Conservation (phyloP, 768 basidiomycete genomes). For the Pholiota molesta region DNA sequence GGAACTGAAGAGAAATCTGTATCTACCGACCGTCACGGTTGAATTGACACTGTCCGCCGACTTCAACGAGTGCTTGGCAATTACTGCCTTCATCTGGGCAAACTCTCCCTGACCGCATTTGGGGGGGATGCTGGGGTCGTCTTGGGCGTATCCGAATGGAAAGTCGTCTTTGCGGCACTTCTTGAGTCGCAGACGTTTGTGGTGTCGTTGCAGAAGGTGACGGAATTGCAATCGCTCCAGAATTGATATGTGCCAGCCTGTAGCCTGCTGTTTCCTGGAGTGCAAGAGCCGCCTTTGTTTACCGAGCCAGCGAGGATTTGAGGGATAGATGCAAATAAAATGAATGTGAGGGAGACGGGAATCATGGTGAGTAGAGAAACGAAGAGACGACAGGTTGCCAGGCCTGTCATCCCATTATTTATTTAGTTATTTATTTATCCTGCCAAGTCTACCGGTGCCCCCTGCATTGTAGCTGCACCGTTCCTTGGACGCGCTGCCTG, state of each 20-base stretch:
- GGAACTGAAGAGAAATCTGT: neutral
- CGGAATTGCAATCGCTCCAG: slow-evolving; percentile 74
- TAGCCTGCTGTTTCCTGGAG: slow-evolving; percentile 61
- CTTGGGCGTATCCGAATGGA: slow-evolving; percentile 66
- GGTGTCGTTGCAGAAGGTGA: slow-evolving; percentile 60
- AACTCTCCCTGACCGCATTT: slow-evolving; percentile 67
- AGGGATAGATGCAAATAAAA: slow-evolving; percentile 49
- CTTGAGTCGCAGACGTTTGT: slow-evolving; percentile 59
- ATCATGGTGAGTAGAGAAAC: slow-evolving; percentile 26
- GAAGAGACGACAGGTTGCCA: slow-evolving; percentile 5
- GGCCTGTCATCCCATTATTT: slow-evolving; percentile 2
- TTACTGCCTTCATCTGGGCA: slow-evolving; percentile 83
- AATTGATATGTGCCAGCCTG: slow-evolving; percentile 81
- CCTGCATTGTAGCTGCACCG: neutral
- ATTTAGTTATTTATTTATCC: slow-evolving; percentile 1
- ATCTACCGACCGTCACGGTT: slow-evolving; percentile 74
- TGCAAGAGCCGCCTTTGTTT: slow-evolving; percentile 50
- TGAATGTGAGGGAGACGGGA: slow-evolving; percentile 46
- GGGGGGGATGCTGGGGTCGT: slow-evolving; percentile 49
- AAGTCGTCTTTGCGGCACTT: slow-evolving; percentile 79
- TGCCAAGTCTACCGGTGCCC: neutral
- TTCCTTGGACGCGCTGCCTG: too few relatives aligned
- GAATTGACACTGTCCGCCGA: slow-evolving; percentile 77
- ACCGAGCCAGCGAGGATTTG: slow-evolving; percentile 49
- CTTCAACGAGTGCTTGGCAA: slow-evolving; percentile 62